Evolutionary conservation across 352 stramenopile genomes (phyloP).

Genomic region (Globisporangium megalacanthum): DNA sequence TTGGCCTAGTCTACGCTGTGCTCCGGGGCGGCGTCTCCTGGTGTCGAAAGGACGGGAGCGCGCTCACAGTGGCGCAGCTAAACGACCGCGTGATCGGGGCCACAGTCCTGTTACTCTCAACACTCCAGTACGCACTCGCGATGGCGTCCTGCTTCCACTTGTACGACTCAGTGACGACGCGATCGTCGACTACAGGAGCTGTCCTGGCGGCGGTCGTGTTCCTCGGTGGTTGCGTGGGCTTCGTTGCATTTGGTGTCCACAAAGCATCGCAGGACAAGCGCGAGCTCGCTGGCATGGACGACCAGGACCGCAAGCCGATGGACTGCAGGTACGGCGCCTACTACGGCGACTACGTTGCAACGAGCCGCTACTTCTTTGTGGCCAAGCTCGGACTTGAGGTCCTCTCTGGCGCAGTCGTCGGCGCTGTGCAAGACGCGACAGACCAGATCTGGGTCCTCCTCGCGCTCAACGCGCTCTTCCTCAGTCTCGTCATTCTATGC

Average conservation of each 20-base stretch:
- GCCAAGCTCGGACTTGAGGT: slow-evolving; percentile 39
- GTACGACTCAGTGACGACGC: slow-evolving; percentile 18
- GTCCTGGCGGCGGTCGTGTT: slow-evolving; percentile 30
- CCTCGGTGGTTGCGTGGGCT: slow-evolving; percentile 19
- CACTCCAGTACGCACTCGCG: slow-evolving; percentile 38
- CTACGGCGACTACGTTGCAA: slow-evolving; percentile 42
- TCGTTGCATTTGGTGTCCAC: slow-evolving; percentile 33
- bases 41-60: slow-evolving; percentile 16
- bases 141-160: slow-evolving; percentile 51
- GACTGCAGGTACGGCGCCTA: slow-evolving; percentile 39
- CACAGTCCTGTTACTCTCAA: slow-evolving; percentile 28
- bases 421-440: slow-evolving; percentile 24
- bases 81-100: slow-evolving; percentile 40
- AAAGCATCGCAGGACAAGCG: slow-evolving; percentile 32
- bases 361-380: slow-evolving; percentile 50
- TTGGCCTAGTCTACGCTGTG: slow-evolving; percentile 27
- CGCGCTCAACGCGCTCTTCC: slow-evolving; percentile 29
- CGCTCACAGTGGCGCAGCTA: slow-evolving; percentile 17
- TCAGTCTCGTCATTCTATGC: slow-evolving; percentile 31
- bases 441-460: slow-evolving; percentile 37
- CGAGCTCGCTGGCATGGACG: slow-evolving; percentile 25
- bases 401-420: slow-evolving; percentile 32
- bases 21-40: slow-evolving; percentile 19
- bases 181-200: slow-evolving; percentile 14
- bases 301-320: slow-evolving; percentile 37